Conservation (phyloP, 257 asterid species). For the Jacaranda mimosifolia region DNA sequence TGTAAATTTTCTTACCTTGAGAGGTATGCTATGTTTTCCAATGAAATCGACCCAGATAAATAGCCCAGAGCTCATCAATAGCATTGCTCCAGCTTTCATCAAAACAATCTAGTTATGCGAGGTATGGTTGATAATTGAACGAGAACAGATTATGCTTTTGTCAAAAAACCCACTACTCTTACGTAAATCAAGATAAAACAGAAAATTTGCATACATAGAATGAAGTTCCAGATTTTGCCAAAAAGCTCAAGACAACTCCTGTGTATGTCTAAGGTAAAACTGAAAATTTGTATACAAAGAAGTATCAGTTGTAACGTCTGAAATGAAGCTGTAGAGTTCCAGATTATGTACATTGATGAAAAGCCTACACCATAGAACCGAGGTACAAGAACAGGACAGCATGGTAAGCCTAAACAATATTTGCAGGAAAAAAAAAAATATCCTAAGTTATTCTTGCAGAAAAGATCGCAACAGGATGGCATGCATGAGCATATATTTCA, state of each 20-base stretch:
- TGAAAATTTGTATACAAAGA: conserved; percentile 2
- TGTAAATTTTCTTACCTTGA: neutral
- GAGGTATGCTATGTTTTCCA: neutral
- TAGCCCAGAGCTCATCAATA: neutral
- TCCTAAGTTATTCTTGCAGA: conserved; percentile 3
- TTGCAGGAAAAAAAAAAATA: neutral
- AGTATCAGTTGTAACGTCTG: conserved; percentile 7
- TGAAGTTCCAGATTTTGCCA: neutral
- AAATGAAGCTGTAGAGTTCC: conserved; percentile 25
- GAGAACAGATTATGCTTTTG: neutral
- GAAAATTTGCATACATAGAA: neutral
- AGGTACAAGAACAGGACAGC: neutral
- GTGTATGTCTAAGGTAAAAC: neutral
- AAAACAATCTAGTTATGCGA: neutral
- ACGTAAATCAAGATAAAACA: conserved; percentile 11
- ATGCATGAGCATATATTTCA: conserved; percentile 37
- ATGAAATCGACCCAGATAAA: neutral
- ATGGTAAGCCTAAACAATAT: neutral
- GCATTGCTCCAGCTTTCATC: conserved; percentile 12
- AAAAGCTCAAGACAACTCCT: neutral
- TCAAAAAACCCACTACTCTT: neutral
- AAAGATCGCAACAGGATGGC: conserved; percentile 23
- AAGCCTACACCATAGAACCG: conserved; percentile 11
- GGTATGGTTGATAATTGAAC: neutral
- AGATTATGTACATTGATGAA: conserved; percentile 14